These are phyloP conservation scores for Pichia pseudocactophila DNA, from an alignment of 805 yeast genomes.

Conservation along the genomic window DNA sequence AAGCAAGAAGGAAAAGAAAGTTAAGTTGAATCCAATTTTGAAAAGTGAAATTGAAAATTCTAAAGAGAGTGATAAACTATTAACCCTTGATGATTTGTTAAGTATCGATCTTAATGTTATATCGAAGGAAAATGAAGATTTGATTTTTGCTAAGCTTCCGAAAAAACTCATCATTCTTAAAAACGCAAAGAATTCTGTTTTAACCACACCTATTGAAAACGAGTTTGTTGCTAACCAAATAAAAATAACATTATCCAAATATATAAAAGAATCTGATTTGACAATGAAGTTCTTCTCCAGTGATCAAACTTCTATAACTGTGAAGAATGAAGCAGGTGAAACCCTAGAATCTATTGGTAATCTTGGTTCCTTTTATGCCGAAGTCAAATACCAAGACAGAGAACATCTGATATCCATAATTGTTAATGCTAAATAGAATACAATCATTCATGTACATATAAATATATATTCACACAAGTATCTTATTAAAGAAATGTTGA, in stretches of 20 bases:
- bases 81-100: slow-evolving; percentile 21
- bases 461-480: neutral
- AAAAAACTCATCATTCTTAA: slow-evolving; percentile 21
- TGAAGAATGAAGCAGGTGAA: slow-evolving; percentile 13
- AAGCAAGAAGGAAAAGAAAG: slow-evolving; percentile 7
- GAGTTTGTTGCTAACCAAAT: slow-evolving; percentile 6
- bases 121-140: slow-evolving; percentile 14
- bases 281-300: slow-evolving; percentile 18
- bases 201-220: slow-evolving; percentile 12
- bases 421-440: slow-evolving; percentile 14
- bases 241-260: slow-evolving; percentile 7
- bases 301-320: slow-evolving; percentile 13
- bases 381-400: slow-evolving; percentile 16
- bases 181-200: slow-evolving; percentile 14
- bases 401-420: slow-evolving; percentile 14
- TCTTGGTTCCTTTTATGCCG: slow-evolving; percentile 19
- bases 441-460: slow-evolving; percentile 2
- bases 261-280: slow-evolving; percentile 10
- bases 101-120: slow-evolving; percentile 18
- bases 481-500: neutral
- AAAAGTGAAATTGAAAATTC: slow-evolving; percentile 5
- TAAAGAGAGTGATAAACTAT: slow-evolving; percentile 20
- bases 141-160: slow-evolving; percentile 21
- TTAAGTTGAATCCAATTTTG: slow-evolving; percentile 7
- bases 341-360: slow-evolving; percentile 12